These are phyloP conservation scores for Chamaenerion angustifolium DNA, from an alignment of 345 rosid genomes.

Conservation along the genomic window DNA sequence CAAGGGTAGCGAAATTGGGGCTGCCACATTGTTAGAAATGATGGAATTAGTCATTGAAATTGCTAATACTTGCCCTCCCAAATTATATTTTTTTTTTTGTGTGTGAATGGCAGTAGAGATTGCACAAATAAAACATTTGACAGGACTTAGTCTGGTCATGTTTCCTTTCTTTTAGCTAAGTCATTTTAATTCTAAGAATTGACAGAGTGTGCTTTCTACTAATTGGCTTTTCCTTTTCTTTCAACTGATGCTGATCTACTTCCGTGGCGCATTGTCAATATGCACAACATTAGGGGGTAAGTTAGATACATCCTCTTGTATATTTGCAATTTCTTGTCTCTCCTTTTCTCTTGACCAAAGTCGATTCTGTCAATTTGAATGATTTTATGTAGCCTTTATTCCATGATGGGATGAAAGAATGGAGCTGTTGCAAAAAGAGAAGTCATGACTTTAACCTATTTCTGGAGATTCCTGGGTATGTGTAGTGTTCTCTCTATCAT, in stretches of 20 bases:
- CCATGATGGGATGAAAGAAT: conserved; percentile 91
- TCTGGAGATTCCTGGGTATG: conserved; percentile 83
- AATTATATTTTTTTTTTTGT: too few species aligned
- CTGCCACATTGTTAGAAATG: too few species aligned
- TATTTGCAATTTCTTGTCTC: conserved; percentile 4
- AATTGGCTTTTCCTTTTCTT: conserved; percentile 11
- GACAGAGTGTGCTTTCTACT: conserved; percentile 7
- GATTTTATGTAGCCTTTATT: conserved; percentile 54
- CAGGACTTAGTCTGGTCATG: too few species aligned
- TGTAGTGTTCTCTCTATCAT: background rate
- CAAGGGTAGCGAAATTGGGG: too few species aligned
- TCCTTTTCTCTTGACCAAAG: conserved; percentile 2
- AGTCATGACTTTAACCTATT: conserved; percentile 85
- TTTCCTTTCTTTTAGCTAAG: too few species aligned
- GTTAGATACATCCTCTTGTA: conserved; percentile 13
- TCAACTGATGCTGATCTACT: conserved; percentile 15
- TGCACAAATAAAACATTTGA: too few species aligned
- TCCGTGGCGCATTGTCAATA: background rate
- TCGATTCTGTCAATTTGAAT: conserved; percentile 1
- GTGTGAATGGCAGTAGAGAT: too few species aligned
- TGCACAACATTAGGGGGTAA: conserved; percentile 52
- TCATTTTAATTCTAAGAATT: too few species aligned
- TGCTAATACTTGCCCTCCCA: too few species aligned
- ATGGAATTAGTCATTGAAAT: too few species aligned
- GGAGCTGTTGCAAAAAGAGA: conserved; percentile 97